Base-by-base conservation (phyloP, 139 green algal genomes). In the Chlamydomonas schloesseri region DNA sequence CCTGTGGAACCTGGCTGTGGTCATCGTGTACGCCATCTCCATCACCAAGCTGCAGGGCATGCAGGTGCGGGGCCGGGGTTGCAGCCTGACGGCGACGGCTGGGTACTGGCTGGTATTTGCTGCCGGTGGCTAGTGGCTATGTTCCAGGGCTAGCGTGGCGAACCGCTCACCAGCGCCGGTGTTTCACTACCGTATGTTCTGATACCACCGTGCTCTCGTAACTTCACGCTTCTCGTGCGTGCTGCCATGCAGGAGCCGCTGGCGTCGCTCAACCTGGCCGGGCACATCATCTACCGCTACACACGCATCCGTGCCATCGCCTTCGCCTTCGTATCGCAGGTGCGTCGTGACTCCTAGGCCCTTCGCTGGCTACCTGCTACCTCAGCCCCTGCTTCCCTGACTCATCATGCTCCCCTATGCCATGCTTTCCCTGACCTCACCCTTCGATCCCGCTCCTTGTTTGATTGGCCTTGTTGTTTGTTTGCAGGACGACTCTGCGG, bases 221-320 rank as follows among this genome's bases (percentile, higher is more conserved):
- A 24, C 18, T 6, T 36, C 29, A 36, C 65, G 3, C 5, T 71
- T 36, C 4, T 50, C 31, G 8, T 4, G 53, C 17, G 17, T 5
- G 6, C 53, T 4, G 73, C 3, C 53, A 2, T 34, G 55, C 55
- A 87, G 70, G 82, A 33, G 3, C 82, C 82, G 29, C 37, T 88
- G 42, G 82, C 82, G 13, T 77, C 82, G 13, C 82, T 88, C 82
- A 88, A 88, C 71, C 82, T 88, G 57, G 62, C 76, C 60, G 57
- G 81, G 2, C 87, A 80, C 28, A 82, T 91, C 33, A 60, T 77
- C 26, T 91, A 88, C 82, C 58, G 88, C 34, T 69, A 83, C 71
- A 81, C 76, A 14, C 88, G 82, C 36, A 46, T 76, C 26, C 71
- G 88, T 3, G 46, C 60, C 29, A 57, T 57, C 18, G 65, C 79